A percentile compares a stretch with the other conserved stretches of the same genome.
These are phyloP conservation scores for Amphichorda felina DNA, from an alignment of 2,329 filamentous ascomycete species.

Conservation along the genomic window DNA sequence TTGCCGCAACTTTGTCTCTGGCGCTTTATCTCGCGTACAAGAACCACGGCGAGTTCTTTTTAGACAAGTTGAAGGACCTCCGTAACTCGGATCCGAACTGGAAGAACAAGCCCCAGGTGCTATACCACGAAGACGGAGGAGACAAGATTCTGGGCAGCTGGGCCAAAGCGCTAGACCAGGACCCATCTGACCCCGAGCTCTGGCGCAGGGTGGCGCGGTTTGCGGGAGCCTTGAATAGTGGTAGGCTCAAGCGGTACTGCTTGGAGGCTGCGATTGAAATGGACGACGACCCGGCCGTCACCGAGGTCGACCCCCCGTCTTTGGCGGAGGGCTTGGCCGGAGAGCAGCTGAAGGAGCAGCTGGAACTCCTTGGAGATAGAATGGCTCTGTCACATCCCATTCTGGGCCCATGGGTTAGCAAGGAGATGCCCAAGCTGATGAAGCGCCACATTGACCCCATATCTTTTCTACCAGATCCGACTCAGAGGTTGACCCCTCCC, in stretches of 20 bases:
- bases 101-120: conserved; percentile 13
- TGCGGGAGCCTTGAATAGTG: conserved; percentile 43
- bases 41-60: conserved; percentile 81
- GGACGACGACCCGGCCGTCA: conserved; percentile 52
- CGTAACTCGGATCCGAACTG: conserved; percentile 39
- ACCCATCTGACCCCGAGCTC: conserved; percentile 55
- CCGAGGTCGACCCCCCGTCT: conserved; percentile 50
- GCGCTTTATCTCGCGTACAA: conserved; percentile 91
- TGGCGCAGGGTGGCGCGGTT: conserved; percentile 50
- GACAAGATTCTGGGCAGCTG: conserved; percentile 43
- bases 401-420: conserved; percentile 44
- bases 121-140: conserved; percentile 19
- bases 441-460: conserved; percentile 47
- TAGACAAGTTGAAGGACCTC: conserved; percentile 46
- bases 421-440: conserved; percentile 36
- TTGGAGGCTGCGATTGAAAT: conserved; percentile 55
- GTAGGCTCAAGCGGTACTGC: conserved; percentile 47
- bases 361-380: conserved; percentile 40
- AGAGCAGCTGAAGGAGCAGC: conserved; percentile 44
- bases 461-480: conserved; percentile 47
- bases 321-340: conserved; percentile 52
- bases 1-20: conserved; percentile 72
- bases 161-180: conserved; percentile 46
- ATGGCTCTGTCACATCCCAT: conserved; percentile 47
- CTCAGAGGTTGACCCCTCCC: conserved; percentile 22